These are phyloP conservation scores for Ceraceosorus guamensis DNA, from an alignment of 1,284 basidiomycete genomes.

Conservation along the genomic window DNA sequence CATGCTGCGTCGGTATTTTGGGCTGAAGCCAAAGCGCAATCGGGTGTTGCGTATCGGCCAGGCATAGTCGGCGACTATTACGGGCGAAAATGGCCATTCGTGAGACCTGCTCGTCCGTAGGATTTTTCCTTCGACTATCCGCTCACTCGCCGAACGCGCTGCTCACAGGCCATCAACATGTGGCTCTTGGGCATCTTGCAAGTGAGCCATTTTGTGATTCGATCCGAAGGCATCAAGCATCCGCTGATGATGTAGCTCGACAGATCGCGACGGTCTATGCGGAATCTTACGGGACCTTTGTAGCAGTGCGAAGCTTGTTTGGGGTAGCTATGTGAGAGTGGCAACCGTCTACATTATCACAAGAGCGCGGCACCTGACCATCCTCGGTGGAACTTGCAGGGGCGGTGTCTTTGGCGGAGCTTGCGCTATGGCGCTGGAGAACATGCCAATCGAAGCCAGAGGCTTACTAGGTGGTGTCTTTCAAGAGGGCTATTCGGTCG, in stretches of 20 bases:
- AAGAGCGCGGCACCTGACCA: too few species aligned
- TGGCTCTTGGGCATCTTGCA: slow-evolving; percentile 23
- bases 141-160: slow-evolving; percentile 12
- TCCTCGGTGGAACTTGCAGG: background rate
- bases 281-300: slow-evolving; percentile 9
- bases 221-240: background rate
- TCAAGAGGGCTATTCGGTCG: slow-evolving; percentile 30
- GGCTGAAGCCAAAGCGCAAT: too few species aligned
- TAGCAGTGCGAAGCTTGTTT: slow-evolving; percentile 30
- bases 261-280: slow-evolving; percentile 11
- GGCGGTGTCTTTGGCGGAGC: slow-evolving; percentile 24
- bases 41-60: too few species aligned
- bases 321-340: slow-evolving; percentile 24
- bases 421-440: slow-evolving; percentile 19
- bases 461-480: slow-evolving; percentile 30
- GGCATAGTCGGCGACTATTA: slow-evolving; percentile 6
- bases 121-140: background rate
- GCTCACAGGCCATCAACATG: slow-evolving; percentile 24
- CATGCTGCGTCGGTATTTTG: too few species aligned
- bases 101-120: background rate
- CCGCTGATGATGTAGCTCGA: background rate
- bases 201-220: slow-evolving; percentile 21
- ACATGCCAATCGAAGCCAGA: slow-evolving; percentile 22
- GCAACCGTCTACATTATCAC: too few species aligned
- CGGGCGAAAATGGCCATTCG: slow-evolving; percentile 8